Conservation (phyloP, 2,329 filamentous ascomycete species). For the Pleurostoma richardsiae region DNA sequence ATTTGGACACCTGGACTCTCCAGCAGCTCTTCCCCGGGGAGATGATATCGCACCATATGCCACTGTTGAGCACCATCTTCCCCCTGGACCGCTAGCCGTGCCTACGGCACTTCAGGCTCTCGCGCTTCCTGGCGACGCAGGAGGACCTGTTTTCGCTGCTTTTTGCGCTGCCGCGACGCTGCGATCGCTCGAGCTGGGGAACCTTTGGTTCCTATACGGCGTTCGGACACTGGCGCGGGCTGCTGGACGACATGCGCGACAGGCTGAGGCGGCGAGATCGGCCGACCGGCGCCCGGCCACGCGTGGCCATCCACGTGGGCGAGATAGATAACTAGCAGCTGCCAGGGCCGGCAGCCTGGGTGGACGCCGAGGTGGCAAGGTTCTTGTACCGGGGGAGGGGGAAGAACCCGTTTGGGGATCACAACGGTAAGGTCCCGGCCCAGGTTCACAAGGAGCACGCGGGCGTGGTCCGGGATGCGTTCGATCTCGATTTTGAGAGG, state of each 20-base stretch:
- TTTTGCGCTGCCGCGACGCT: conserved; percentile 12
- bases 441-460: background rate
- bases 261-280: background rate
- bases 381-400: conserved; percentile 1
- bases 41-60: too few relatives aligned
- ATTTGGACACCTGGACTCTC: too few relatives aligned
- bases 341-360: background rate
- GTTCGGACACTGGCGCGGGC: background rate
- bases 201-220: conserved; percentile 9
- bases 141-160: conserved; percentile 18
- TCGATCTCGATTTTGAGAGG: background rate
- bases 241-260: background rate
- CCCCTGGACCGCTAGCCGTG: background rate
- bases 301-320: background rate
- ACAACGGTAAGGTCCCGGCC: background rate
- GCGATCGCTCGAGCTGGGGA: conserved; percentile 19
- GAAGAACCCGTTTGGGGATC: background rate
- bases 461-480: background rate
- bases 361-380: background rate
- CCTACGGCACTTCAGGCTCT: conserved; percentile 19
- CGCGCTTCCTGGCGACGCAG: conserved; percentile 14
- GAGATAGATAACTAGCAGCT: background rate
- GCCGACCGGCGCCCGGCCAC: background rate
- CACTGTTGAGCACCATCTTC: too few relatives aligned
- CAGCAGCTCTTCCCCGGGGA: too few relatives aligned